phyloP scores from a whole-genome alignment of 495 filamentous ascomycete species.

The Aspergillus carlsbadensis region DNA sequence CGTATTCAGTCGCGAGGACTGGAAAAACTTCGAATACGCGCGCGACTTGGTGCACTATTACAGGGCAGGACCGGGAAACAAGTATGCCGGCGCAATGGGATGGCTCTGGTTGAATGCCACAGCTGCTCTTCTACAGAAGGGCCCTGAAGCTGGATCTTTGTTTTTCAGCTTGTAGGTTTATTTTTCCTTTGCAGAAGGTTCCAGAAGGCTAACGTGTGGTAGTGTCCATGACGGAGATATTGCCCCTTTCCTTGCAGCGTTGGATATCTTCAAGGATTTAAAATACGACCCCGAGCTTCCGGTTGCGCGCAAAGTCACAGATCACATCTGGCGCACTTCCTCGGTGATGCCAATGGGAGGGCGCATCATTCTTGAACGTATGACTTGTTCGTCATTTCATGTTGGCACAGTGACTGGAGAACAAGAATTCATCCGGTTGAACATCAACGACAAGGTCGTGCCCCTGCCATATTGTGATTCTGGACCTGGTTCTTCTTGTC shows the following conservation, averaged over 20 bases:
- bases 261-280: constrained; percentile 50
- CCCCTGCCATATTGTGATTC: constrained; percentile 48
- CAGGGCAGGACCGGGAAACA: constrained; percentile 58
- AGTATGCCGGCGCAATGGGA: constrained; percentile 56
- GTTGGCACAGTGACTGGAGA: constrained; percentile 1
- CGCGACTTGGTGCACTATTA: constrained; percentile 62
- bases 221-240: constrained; percentile 63
- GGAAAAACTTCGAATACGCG: constrained; percentile 59
- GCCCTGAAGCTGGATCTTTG: constrained; percentile 46
- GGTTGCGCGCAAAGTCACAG: constrained; percentile 33
- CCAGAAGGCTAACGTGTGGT: not conserved
- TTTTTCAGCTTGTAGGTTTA: constrained; percentile 58
- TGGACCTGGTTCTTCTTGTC: constrained; percentile 55
- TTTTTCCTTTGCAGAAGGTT: not conserved
- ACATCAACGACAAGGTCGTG: constrained; percentile 58
- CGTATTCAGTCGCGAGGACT: constrained; percentile 56
- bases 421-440: constrained; percentile 49
- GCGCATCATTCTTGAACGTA: constrained; percentile 54
- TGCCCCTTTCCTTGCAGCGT: constrained; percentile 52
- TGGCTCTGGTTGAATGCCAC: constrained; percentile 65
- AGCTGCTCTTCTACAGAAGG: constrained; percentile 44
- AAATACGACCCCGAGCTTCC: constrained; percentile 43
- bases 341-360: constrained; percentile 60
- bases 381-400: constrained; percentile 35
- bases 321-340: constrained; percentile 54